Conservation (phyloP, 768 basidiomycete genomes). For the Dioszegia aurantiaca region DNA sequence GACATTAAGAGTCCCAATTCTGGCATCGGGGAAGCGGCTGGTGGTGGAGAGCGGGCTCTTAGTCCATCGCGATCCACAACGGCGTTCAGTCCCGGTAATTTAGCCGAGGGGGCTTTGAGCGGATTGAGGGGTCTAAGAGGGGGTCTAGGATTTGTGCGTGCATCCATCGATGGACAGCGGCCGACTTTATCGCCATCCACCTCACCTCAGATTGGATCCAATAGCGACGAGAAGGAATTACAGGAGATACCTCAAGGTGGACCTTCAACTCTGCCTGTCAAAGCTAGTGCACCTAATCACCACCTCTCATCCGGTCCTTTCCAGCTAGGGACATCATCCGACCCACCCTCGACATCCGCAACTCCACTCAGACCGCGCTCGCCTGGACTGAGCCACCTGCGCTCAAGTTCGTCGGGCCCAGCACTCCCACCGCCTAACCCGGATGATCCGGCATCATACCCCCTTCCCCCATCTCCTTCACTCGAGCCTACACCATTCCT, state of each 20-base stretch:
- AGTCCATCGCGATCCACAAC: neutral
- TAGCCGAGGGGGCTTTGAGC: constrained; percentile 38
- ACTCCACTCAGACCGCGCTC: constrained; percentile 21
- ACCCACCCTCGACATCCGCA: constrained; percentile 23
- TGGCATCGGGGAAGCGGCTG: neutral
- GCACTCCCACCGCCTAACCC: constrained; percentile 30
- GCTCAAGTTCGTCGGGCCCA: neutral
- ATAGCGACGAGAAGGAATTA: constrained; percentile 19
- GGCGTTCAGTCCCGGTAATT: constrained; percentile 15
- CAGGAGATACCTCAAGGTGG: constrained; percentile 21
- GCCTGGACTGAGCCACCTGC: constrained; percentile 4
- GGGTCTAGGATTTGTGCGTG: constrained; percentile 27
- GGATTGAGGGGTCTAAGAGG: constrained; percentile 39
- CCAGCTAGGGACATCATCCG: constrained; percentile 24
- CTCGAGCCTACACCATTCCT: constrained; percentile 8
- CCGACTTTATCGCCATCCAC: constrained; percentile 3
- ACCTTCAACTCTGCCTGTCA: constrained; percentile 10
- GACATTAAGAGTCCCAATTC: neutral
- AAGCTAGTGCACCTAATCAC: constrained; percentile 8
- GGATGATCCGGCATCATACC: constrained; percentile 41
- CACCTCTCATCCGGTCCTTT: constrained; percentile 19
- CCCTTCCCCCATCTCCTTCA: constrained; percentile 41
- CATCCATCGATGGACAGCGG: constrained; percentile 4
- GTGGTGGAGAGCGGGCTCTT: neutral
- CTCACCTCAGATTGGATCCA: neutral